Evolutionary conservation across 2,329 filamentous ascomycete genomes (phyloP).

Genomic region (Epichloe scottii): DNA sequence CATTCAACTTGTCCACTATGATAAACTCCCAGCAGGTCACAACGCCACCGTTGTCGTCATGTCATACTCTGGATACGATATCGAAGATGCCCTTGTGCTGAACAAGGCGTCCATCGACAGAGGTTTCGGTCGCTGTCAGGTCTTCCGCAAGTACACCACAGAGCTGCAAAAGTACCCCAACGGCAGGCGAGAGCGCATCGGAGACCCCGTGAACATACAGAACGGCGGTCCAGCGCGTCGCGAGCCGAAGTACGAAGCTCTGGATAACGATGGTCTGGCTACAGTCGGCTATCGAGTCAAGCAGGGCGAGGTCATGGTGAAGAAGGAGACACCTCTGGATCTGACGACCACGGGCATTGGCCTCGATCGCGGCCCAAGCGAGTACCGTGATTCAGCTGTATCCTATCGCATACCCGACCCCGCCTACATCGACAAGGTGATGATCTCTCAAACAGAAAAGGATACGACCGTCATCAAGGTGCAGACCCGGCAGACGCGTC

Average conservation of each 20-base stretch:
- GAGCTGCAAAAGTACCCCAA: constrained; percentile 85
- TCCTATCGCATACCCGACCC: constrained; percentile 76
- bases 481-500: constrained; percentile 87
- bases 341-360: constrained; percentile 61
- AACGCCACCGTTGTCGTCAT: constrained; percentile 97
- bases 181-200: constrained; percentile 55
- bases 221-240: constrained; percentile 46
- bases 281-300: constrained; percentile 72
- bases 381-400: constrained; percentile 55
- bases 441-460: constrained; percentile 79
- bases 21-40: constrained; percentile 91
- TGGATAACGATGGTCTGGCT: constrained; percentile 81
- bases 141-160: constrained; percentile 88
- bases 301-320: constrained; percentile 73
- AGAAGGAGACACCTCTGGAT: constrained; percentile 77
- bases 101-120: constrained; percentile 94
- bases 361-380: constrained; percentile 48
- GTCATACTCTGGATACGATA: constrained; percentile 99
- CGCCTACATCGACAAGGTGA: constrained; percentile 89
- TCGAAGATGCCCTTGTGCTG: constrained; percentile 90
- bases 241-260: constrained; percentile 55
- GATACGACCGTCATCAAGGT: constrained; percentile 85
- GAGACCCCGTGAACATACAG: constrained; percentile 38
- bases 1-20: constrained; percentile 92
- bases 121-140: constrained; percentile 92